phyloP scores from a whole-genome alignment of 768 basidiomycete species.

The Gloeostereum incarnatum region DNA sequence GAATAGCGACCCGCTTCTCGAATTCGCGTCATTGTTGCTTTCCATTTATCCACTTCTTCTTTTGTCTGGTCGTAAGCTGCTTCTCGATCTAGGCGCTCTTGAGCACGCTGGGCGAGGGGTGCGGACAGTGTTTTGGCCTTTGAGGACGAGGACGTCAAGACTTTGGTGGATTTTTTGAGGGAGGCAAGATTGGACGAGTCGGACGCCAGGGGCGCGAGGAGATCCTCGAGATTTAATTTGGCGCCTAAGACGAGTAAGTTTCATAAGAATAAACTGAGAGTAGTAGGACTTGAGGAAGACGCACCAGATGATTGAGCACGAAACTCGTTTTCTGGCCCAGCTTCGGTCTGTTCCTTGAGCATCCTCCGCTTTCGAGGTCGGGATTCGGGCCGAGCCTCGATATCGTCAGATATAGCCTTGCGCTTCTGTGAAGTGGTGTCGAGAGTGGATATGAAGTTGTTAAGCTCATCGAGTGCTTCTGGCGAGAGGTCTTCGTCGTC shows the following conservation, averaged over 20 bases:
- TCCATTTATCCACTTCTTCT: slow-evolving; percentile 91
- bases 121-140: slow-evolving; percentile 63
- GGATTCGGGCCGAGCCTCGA: slow-evolving; percentile 12
- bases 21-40: slow-evolving; percentile 83
- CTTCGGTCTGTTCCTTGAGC: slow-evolving; percentile 65
- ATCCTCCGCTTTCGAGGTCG: slow-evolving; percentile 47
- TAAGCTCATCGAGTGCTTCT: slow-evolving; percentile 60
- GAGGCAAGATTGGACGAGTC: slow-evolving; percentile 50
- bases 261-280: neutral
- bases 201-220: slow-evolving; percentile 63
- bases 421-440: slow-evolving; percentile 58
- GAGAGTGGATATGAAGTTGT: slow-evolving; percentile 62
- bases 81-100: slow-evolving; percentile 86
- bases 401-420: slow-evolving; percentile 42
- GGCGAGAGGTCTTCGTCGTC: slow-evolving; percentile 44
- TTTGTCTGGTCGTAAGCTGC: slow-evolving; percentile 94
- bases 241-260: slow-evolving; percentile 24
- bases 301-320: slow-evolving; percentile 42
- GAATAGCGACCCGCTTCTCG: slow-evolving; percentile 49
- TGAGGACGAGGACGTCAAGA: slow-evolving; percentile 23
- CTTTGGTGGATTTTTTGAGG: slow-evolving; percentile 63
- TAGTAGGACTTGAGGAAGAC: slow-evolving; percentile 6
- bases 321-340: slow-evolving; percentile 79
- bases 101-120: slow-evolving; percentile 77
- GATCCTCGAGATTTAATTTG: slow-evolving; percentile 62